Conservation (phyloP, 352 stramenopile species). For the Peronospora belbahrii region DNA sequence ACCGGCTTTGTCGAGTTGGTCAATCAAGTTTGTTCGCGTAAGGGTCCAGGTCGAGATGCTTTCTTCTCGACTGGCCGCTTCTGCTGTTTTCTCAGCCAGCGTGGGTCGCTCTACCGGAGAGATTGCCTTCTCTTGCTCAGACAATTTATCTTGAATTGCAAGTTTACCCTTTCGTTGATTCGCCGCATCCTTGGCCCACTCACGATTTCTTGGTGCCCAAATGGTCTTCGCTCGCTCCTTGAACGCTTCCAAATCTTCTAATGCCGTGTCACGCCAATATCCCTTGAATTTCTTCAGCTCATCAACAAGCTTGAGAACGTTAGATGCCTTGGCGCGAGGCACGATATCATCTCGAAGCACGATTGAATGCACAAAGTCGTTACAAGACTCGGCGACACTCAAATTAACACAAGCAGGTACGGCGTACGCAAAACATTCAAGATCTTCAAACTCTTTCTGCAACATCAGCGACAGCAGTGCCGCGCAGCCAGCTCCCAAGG, state of each 20-base stretch:
- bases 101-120: constrained; percentile 11
- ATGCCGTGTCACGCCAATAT: constrained; percentile 70
- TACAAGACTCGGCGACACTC: constrained; percentile 69
- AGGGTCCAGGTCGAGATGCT: constrained; percentile 60
- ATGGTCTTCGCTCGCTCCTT: constrained; percentile 77
- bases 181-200: constrained; percentile 67
- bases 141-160: constrained; percentile 10
- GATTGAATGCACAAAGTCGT: constrained; percentile 74
- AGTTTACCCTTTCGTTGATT: constrained; percentile 46
- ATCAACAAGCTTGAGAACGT: constrained; percentile 67
- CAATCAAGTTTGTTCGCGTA: constrained; percentile 67
- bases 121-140: constrained; percentile 7
- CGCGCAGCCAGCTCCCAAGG: constrained; percentile 68
- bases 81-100: constrained; percentile 21
- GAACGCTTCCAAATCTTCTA: constrained; percentile 72
- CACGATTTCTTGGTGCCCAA: constrained; percentile 72
- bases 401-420: constrained; percentile 77
- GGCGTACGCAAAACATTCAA: constrained; percentile 83
- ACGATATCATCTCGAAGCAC: constrained; percentile 84
- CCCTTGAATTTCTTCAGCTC: constrained; percentile 79
- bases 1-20: constrained; percentile 54
- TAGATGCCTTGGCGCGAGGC: constrained; percentile 72
- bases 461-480: constrained; percentile 77
- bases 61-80: constrained; percentile 19
- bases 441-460: constrained; percentile 73